Percentiles rank a stretch among this genome's conserved stretches.
These are phyloP conservation scores for Coemansia sp. DNA, from an alignment of 192 early-diverging fungal genomes.

Conservation along the genomic window DNA sequence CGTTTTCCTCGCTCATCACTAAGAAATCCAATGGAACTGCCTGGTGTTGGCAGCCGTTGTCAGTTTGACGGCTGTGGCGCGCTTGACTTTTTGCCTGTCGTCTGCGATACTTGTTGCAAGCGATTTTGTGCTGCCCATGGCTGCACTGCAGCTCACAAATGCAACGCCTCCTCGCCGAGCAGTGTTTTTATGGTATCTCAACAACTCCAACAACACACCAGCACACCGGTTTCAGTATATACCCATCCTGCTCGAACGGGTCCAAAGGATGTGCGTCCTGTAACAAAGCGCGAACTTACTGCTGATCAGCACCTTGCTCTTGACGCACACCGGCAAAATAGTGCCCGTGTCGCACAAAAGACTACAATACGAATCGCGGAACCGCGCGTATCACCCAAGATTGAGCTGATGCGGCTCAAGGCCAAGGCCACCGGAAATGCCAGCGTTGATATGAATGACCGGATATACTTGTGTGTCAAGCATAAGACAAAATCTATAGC, in stretches of 20 bases:
- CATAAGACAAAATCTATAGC: slow-evolving; percentile 21
- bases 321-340: slow-evolving; percentile 5
- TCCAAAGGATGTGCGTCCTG: slow-evolving; percentile 13
- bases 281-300: slow-evolving; percentile 29
- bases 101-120: slow-evolving; percentile 25
- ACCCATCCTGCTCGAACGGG: slow-evolving; percentile 28
- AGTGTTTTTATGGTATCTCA: background rate
- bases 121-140: slow-evolving; percentile 38
- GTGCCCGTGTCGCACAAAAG: background rate
- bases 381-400: slow-evolving; percentile 28
- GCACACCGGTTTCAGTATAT: slow-evolving; percentile 25
- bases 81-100: slow-evolving; percentile 41
- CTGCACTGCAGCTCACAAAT: slow-evolving; percentile 19
- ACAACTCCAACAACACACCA: background rate
- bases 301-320: slow-evolving; percentile 32
- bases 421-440: slow-evolving; percentile 39
- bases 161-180: slow-evolving; percentile 7
- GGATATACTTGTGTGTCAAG: slow-evolving; percentile 32
- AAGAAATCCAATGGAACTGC: slow-evolving; percentile 29
- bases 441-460: slow-evolving; percentile 36
- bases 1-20: background rate
- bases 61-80: slow-evolving; percentile 26
- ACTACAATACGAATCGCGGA: background rate
- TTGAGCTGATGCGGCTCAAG: slow-evolving; percentile 53
- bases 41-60: slow-evolving; percentile 36